Base-by-base conservation (phyloP, 2,329 filamentous ascomycete genomes). In the Microsporum audouinii region DNA sequence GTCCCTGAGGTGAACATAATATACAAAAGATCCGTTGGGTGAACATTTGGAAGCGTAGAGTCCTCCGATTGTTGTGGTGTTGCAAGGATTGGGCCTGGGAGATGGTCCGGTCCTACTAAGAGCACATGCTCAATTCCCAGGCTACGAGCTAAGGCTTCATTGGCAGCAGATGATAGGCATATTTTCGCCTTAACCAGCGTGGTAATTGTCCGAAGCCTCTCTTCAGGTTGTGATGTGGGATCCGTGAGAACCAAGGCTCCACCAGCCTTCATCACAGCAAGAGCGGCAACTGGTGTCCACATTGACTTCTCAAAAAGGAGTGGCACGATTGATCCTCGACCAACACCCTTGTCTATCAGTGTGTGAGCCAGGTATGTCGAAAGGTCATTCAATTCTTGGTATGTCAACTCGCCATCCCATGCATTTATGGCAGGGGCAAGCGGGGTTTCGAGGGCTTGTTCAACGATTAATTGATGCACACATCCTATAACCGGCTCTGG, bases 1-100 rank as follows among this genome's bases (percentile, higher is more conserved):
- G 80, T 81, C 0, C 81, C 80, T 7, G 80, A 80, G 1, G 80
- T 81, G 65, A 87, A 84, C 12, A 88, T 79, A 2, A 85, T 77
- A 67, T 85, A 88, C 2, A 85, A 55, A 1, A 61, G 63, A 27
- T 63, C 62, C 10, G 60, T 61, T 51, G 60, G 58, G 5, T 61
- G 55, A 33, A 66, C 62, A n/a, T 45, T 43, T 14, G 61, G 64
- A 31, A 63, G 36, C 17, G 10, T 29, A 10, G 12, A 29, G 8
- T 53, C 38, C 7, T 47, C 33, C 57, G 59, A 53, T 61, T 55
- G 14, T 2, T 36, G 53, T n/a, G 3, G 31, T 23, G 29, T 14
- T 51, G 23, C 23, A 45, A 1, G 17, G 17, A 4, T 29, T 6
- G 10, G 31, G 23, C 33, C 7, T 57, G 14, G 53, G 36, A 8